Conservation (phyloP, 2,329 filamentous ascomycete species). For the Allantophomopsis cytisporea region DNA sequence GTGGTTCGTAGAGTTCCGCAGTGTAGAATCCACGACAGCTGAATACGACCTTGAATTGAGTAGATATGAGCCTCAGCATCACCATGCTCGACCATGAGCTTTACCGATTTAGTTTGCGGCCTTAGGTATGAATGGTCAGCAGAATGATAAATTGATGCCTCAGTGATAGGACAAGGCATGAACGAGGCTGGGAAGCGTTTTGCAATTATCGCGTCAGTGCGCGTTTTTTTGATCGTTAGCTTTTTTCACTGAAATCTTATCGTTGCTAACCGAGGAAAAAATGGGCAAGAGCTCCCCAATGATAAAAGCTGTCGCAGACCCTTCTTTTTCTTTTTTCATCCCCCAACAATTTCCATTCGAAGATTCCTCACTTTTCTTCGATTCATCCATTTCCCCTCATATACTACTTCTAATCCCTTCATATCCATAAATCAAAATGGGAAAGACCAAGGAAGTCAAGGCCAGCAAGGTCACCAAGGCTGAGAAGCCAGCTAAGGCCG, state of each 20-base stretch:
- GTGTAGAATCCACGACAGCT: neutral
- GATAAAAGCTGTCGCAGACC: neutral
- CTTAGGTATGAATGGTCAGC: neutral
- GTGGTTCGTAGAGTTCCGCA: neutral
- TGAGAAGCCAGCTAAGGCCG: constrained; percentile 51
- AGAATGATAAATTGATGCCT: no score
- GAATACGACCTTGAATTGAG: neutral
- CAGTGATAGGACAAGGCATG: no score
- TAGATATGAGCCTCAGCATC: neutral
- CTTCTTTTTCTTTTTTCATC: constrained; percentile 3
- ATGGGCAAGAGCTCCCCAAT: no score
- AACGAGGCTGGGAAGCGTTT: neutral
- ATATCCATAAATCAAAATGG: constrained; percentile 28
- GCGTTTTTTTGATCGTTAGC: constrained; percentile 10
- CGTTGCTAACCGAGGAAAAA: no score
- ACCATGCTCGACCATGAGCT: no score
- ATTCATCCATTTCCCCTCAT: no score
- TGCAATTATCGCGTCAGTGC: neutral
- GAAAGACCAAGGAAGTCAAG: constrained; percentile 52
- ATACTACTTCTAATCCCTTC: neutral
- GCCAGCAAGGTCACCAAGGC: constrained; percentile 41
- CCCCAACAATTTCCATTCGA: neutral
- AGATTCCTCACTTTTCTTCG: neutral
- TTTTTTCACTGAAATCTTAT: constrained; percentile 2
- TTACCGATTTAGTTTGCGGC: no score